Evolutionary conservation across 2,329 filamentous ascomycete species (phyloP), one percentile per base, ranked within the genome.

Genomic region (Nothomitra cinnamomea): DNA sequence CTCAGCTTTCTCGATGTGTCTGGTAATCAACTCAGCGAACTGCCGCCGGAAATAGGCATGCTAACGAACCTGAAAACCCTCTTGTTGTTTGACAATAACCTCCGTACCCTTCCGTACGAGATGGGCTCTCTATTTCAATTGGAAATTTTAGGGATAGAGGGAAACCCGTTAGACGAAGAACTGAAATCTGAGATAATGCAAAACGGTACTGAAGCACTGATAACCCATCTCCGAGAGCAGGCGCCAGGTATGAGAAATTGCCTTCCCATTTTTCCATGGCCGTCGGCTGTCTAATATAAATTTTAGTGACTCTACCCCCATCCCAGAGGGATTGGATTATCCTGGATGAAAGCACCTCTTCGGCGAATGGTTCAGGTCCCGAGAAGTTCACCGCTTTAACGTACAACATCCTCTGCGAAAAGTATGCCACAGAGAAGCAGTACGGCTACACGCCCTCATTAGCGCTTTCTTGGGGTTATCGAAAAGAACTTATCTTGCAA

Each of bases 401-500:
- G 21, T 95, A 92, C 81, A 98, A 98, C 66, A 94, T 90, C 48
- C 77, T 98, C 10, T 95, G 90, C 68, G 88, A 95, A 67, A 87
- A 88, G 62, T 94, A 92, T 61, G 89, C 89, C 3, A 95, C 89
- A 0, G 75, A 80, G 53, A 76, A 81, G 53, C 80, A 86, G 57
- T 96, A 95, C 65, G 90, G 90, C 43, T 96, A 96, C 66, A 90
- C 88, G 0, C 86, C 92, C 1, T 83, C 82, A 15, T 78, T 77
- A 54, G 87, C 87, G 7, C 73, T 98, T 22, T 74, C 79, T 25
- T 98, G 92, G 92, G 84, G 92, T 38, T 88, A 87, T 63, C 82
- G 92, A 53, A 84, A 83, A 62, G 79, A 85, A 55, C 78, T 85
- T 55, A 92, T 98, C 57, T 70, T 95, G 55, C 80, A 83, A 51